These are phyloP conservation scores for Elongisporangium anandrum DNA, from an alignment of 352 stramenopile species.

Conservation along the genomic window DNA sequence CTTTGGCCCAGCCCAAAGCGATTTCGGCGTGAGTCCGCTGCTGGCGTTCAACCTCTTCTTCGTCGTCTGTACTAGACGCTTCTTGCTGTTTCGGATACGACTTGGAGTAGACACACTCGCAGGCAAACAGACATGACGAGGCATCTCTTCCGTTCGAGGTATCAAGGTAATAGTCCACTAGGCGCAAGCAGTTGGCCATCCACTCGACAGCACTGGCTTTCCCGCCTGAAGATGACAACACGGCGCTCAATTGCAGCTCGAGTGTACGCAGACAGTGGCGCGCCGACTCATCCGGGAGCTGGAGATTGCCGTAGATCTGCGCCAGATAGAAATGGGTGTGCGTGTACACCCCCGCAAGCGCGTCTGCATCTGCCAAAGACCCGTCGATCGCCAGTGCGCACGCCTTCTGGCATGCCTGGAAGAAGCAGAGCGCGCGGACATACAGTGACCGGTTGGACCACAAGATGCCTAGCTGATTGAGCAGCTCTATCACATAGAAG, in stretches of 20 bases:
- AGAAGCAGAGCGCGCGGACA: conserved; percentile 49
- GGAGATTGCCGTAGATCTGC: conserved; percentile 56
- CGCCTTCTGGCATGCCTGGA: conserved; percentile 28
- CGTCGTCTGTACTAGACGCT: background rate
- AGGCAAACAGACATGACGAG: conserved; percentile 37
- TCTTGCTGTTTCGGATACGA: conserved; percentile 7
- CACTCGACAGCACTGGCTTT: conserved; percentile 33
- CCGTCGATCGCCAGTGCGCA: conserved; percentile 9
- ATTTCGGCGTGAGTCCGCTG: conserved; percentile 30
- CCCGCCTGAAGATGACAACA: conserved; percentile 4
- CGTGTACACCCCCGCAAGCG: conserved; percentile 20
- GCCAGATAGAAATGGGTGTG: conserved; percentile 71
- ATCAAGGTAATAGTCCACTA: conserved; percentile 63
- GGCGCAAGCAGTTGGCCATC: conserved; percentile 45
- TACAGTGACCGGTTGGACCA: conserved; percentile 54
- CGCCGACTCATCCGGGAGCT: conserved; percentile 44
- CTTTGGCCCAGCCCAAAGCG: conserved; percentile 38
- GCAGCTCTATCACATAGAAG: conserved; percentile 16
- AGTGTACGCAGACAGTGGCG: conserved; percentile 62
- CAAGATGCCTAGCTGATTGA: conserved; percentile 65
- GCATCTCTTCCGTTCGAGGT: conserved; percentile 38
- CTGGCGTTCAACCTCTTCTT: conserved; percentile 17
- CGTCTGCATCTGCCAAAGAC: conserved; percentile 1
- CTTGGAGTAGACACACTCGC: conserved; percentile 12
- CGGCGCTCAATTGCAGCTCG: conserved; percentile 41